These are phyloP conservation scores for Leptographium procerum DNA, from an alignment of 2,329 filamentous ascomycete genomes.

Conservation along the genomic window DNA sequence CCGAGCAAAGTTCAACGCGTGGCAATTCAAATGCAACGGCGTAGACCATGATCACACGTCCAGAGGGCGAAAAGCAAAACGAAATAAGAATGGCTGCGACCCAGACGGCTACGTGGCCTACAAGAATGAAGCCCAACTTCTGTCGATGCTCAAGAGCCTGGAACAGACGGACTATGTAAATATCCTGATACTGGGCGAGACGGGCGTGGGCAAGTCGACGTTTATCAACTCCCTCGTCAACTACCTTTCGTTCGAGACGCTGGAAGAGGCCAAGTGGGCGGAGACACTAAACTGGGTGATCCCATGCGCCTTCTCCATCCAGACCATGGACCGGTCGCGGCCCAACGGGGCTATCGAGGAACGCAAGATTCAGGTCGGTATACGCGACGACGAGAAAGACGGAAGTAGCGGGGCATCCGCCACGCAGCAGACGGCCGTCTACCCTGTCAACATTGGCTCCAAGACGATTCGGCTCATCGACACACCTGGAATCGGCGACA, in stretches of 20 bases:
- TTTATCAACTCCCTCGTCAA: slow-evolving; percentile 38
- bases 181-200: slow-evolving; percentile 34
- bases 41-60: slow-evolving; percentile 12
- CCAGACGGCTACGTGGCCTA: background rate
- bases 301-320: slow-evolving; percentile 26
- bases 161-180: slow-evolving; percentile 23
- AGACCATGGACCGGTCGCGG: slow-evolving; percentile 17
- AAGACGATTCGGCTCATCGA: slow-evolving; percentile 26
- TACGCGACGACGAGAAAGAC: slow-evolving; percentile 20
- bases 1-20: slow-evolving; percentile 15
- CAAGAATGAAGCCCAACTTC: background rate
- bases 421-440: slow-evolving; percentile 23
- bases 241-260: slow-evolving; percentile 25
- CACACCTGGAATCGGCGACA: slow-evolving; percentile 31
- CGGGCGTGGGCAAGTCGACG: slow-evolving; percentile 36
- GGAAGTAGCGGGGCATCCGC: slow-evolving; percentile 22
- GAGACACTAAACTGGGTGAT: slow-evolving; percentile 23
- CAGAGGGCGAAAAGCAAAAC: background rate
- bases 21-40: slow-evolving; percentile 21
- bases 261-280: slow-evolving; percentile 26
- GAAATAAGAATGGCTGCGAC: background rate
- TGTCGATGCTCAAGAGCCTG: slow-evolving; percentile 8
- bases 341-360: slow-evolving; percentile 16
- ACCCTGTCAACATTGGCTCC: slow-evolving; percentile 19
- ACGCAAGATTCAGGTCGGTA: slow-evolving; percentile 19